These are phyloP conservation scores for Fraxinus baroniana DNA, from an alignment of 305 asterid genomes.

Conservation along the genomic window DNA sequence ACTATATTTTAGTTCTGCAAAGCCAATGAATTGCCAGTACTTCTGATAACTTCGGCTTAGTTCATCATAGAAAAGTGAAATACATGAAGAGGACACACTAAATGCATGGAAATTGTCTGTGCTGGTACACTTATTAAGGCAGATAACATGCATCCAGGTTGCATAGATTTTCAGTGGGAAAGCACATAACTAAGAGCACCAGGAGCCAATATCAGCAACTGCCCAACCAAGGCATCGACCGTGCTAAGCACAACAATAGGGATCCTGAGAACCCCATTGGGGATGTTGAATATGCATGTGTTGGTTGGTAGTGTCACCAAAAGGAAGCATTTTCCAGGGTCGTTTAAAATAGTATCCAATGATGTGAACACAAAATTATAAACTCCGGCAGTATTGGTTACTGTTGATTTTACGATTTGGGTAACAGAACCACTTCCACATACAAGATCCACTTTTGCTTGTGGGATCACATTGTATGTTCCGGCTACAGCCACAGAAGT, in stretches of 20 bases:
- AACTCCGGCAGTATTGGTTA: slow-evolving; percentile 6
- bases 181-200: not conserved
- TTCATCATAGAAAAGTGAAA: not conserved
- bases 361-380: not conserved
- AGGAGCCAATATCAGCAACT: not conserved
- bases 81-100: not conserved
- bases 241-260: slow-evolving; percentile 8
- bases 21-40: not conserved
- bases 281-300: slow-evolving; percentile 11
- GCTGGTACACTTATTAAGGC: not conserved
- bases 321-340: slow-evolving; percentile 7
- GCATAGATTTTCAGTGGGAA: not conserved
- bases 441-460: slow-evolving; percentile 15
- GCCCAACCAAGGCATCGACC: not conserved
- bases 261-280: slow-evolving; percentile 8
- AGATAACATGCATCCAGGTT: not conserved
- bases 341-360: not conserved
- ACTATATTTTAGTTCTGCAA: not conserved
- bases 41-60: not conserved
- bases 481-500: not conserved
- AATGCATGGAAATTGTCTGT: not conserved
- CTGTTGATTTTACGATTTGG: not conserved
- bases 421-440: slow-evolving; percentile 8
- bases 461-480: slow-evolving; percentile 13
- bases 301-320: not conserved